A percentile compares a stretch with the other conserved stretches of the same genome.
These are phyloP conservation scores for Pichia scutulata DNA, from an alignment of 805 yeast genomes.

Conservation along the genomic window DNA sequence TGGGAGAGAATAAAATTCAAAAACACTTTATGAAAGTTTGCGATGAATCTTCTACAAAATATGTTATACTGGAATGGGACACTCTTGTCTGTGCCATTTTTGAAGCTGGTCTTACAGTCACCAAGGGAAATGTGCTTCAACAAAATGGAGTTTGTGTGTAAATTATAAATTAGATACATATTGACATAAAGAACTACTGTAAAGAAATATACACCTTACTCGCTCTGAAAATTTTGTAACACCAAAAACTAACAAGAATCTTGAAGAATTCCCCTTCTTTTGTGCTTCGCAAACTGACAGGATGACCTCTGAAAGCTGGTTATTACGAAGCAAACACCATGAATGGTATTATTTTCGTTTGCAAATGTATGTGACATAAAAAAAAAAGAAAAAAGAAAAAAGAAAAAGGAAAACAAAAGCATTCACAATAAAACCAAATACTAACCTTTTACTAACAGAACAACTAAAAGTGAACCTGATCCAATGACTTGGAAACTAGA, in stretches of 20 bases:
- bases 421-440: not conserved
- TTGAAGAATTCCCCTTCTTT: not conserved
- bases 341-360: slow-evolving; percentile 15
- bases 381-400: not conserved
- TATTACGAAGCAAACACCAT: not conserved
- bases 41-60: slow-evolving; percentile 17
- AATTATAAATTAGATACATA: not conserved
- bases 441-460: slow-evolving; percentile 2
- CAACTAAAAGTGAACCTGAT: slow-evolving; percentile 1
- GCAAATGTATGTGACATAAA: slow-evolving; percentile 11
- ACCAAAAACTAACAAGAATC: too few relatives aligned
- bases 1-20: slow-evolving; percentile 27
- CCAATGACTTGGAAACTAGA: slow-evolving; percentile 24
- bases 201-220: too few relatives aligned
- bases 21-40: slow-evolving; percentile 21
- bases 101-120: slow-evolving; percentile 7
- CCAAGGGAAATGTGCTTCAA: not conserved
- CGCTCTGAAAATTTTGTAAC: not conserved
- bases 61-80: slow-evolving; percentile 49
- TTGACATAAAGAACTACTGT: not conserved
- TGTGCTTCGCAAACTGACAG: not conserved
- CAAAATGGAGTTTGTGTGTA: not conserved
- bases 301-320: slow-evolving; percentile 4
- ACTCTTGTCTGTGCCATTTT: slow-evolving; percentile 56
- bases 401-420: not conserved